These are phyloP conservation scores for Penicillium flavigenum DNA, from an alignment of 495 filamentous ascomycete genomes.

Conservation along the genomic window DNA sequence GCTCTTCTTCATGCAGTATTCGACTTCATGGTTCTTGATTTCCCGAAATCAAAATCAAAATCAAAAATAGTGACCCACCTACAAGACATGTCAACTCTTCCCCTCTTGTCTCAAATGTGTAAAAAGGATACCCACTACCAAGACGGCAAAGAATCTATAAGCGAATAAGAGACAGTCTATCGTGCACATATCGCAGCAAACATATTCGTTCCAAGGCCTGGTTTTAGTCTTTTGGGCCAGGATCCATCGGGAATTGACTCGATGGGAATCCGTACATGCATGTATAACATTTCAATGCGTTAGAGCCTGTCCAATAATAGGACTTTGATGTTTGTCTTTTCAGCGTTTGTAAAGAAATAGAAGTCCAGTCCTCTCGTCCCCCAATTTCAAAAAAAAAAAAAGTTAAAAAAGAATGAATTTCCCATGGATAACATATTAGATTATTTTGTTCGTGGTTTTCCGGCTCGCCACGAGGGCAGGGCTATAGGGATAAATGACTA, in stretches of 20 bases:
- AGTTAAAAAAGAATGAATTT: neutral
- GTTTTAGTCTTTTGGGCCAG: neutral
- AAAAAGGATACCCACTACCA: neutral
- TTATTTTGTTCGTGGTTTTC: neutral
- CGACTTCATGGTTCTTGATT: neutral
- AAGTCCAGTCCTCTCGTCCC: neutral
- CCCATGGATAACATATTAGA: neutral
- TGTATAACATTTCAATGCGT: neutral
- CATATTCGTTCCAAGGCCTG: neutral
- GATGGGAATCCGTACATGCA: neutral
- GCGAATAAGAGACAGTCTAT: neutral
- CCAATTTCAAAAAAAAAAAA: neutral
- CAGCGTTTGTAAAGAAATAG: neutral
- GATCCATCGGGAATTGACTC: neutral
- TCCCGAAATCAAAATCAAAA: neutral
- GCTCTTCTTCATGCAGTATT: neutral
- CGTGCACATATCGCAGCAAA: neutral
- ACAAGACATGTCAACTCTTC: slow-evolving; percentile 6
- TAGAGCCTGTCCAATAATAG: neutral
- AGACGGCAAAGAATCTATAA: neutral
- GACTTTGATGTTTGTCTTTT: neutral
- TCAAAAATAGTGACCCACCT: neutral
- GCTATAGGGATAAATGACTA: neutral
- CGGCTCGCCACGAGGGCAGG: neutral
- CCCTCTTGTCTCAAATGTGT: neutral